Base-by-base conservation (phyloP, 2,329 filamentous ascomycete genomes). In the Trichoderma sp. region DNA sequence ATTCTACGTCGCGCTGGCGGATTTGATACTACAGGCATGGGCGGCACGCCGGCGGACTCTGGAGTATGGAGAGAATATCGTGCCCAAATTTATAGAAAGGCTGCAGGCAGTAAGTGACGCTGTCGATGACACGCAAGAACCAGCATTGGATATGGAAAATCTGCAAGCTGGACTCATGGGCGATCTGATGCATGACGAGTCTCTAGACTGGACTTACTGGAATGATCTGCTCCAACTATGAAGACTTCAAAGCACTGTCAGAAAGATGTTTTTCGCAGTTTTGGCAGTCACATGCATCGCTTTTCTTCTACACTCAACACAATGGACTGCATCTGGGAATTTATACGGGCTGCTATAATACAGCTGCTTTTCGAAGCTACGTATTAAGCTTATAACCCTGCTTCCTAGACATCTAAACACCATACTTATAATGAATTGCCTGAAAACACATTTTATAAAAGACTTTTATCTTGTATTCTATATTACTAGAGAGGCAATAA, bases 161-260 rank as follows among this genome's bases (percentile, higher is more conserved):
- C 52, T 28, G 8, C 52, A 58, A 0, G 32, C 52, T 26, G 54
- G 37, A 2, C n/a, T 24, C 0, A 37, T 66, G 1, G 39, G n/a
- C 16, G 54, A 66, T 16, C 46, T 58, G 16, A 32, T 37, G 1
- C 28, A 66, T 3, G 54, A 59, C 10, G 54, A 37, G 5, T 28
- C 52, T 24, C 28, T 59, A 1, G 39, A 59, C 28, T 66, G 64
- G 64, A 59, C 54, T 4, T 66, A 58, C 37, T 66, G 64, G 64
- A 28, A 51, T 39, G 64, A 59, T 11, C 21, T 66, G 64, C 16
- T 59, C 16, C 54, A 59, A 10, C 39, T 58, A 10, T 66, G 18
- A 66, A 21, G 11, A 10, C 3, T 14, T 2, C 5, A 10, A 26
- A 7, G 4, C 8, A 13, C 6, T 14, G 14, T 16, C 18, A 3